These are phyloP conservation scores for Ceratobasidium papillatum DNA, from an alignment of 1,284 basidiomycete species.

Conservation along the genomic window DNA sequence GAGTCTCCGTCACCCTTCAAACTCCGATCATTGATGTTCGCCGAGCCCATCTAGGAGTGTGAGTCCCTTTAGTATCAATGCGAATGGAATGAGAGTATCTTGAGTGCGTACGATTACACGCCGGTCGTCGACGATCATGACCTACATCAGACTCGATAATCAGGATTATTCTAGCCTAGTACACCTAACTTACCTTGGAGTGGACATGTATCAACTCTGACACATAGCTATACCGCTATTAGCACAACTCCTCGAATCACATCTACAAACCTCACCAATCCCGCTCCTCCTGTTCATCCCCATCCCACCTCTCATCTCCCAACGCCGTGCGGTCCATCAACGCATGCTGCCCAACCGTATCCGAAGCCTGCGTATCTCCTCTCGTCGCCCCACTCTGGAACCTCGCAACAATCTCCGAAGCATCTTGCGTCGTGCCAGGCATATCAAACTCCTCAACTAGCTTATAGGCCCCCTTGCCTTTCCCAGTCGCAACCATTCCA, in stretches of 20 bases:
- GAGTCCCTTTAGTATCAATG: background rate
- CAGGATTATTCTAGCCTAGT: too few relatives aligned
- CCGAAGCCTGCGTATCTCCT: slow-evolving; percentile 67
- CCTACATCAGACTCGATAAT: slow-evolving; percentile 43
- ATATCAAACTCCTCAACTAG: slow-evolving; percentile 65
- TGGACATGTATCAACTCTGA: slow-evolving; percentile 87
- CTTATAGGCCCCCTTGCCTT: slow-evolving; percentile 31
- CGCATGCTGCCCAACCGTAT: slow-evolving; percentile 83
- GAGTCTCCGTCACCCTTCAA: slow-evolving; percentile 87
- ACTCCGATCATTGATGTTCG: slow-evolving; percentile 85
- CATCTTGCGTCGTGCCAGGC: slow-evolving; percentile 71
- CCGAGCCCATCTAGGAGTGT: slow-evolving; percentile 75
- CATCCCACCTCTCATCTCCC: slow-evolving; percentile 80
- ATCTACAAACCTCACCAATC: slow-evolving; percentile 67
- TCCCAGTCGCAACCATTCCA: slow-evolving; percentile 41
- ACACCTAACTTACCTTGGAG: slow-evolving; percentile 59
- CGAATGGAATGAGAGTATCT: background rate
- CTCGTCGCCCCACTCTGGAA: slow-evolving; percentile 74
- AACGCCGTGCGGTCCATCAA: slow-evolving; percentile 68
- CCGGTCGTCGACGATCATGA: slow-evolving; percentile 94
- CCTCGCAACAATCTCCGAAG: slow-evolving; percentile 65
- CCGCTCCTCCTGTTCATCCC: slow-evolving; percentile 82
- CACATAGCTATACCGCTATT: slow-evolving; percentile 66
- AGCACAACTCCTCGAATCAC: slow-evolving; percentile 18
- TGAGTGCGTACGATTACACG: slow-evolving; percentile 78